Conservation (phyloP, 2,329 filamentous ascomycete genomes). For the Monosporascus sp. region DNA sequence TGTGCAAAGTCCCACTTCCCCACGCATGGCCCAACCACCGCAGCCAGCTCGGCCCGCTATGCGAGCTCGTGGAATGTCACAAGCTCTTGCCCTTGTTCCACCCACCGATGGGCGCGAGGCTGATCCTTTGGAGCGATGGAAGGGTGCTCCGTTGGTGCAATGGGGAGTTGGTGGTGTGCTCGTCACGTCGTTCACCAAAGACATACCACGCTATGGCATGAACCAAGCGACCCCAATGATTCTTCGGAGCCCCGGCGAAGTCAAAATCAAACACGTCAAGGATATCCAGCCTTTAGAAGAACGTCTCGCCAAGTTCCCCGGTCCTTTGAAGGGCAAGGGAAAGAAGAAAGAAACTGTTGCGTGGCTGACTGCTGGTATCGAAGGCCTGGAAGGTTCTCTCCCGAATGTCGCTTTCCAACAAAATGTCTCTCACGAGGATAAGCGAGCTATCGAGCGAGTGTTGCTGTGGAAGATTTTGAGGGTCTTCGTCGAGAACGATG, state of each 20-base stretch:
- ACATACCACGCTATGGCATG: conserved; percentile 79
- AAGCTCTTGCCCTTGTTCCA: conserved; percentile 52
- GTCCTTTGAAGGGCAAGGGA: conserved; percentile 79
- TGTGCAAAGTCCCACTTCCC: conserved; percentile 40
- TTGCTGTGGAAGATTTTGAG: conserved; percentile 84
- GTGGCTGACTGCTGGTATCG: conserved; percentile 77
- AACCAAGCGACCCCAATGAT: conserved; percentile 70
- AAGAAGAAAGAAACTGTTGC: conserved; percentile 90
- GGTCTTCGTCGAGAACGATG: conserved; percentile 81
- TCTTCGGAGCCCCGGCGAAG: conserved; percentile 74
- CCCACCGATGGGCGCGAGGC: conserved; percentile 62
- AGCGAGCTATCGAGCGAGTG: conserved; percentile 71
- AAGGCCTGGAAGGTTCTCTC: conserved; percentile 58
- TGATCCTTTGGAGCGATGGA: conserved; percentile 85
- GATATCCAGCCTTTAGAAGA: conserved; percentile 68
- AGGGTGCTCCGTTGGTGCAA: conserved; percentile 76
- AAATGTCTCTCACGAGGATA: conserved; percentile 55
- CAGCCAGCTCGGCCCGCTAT: conserved; percentile 22
- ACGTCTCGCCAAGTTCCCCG: conserved; percentile 75
- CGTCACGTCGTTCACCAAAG: conserved; percentile 81
- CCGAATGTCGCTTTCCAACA: conserved; percentile 45
- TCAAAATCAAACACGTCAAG: conserved; percentile 72
- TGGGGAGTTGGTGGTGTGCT: conserved; percentile 86
- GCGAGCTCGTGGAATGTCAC: conserved; percentile 47
- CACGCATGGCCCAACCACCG: conserved; percentile 17